Base-by-base conservation (phyloP, 345 rosid species). In the Bretschneidera sinensis region DNA sequence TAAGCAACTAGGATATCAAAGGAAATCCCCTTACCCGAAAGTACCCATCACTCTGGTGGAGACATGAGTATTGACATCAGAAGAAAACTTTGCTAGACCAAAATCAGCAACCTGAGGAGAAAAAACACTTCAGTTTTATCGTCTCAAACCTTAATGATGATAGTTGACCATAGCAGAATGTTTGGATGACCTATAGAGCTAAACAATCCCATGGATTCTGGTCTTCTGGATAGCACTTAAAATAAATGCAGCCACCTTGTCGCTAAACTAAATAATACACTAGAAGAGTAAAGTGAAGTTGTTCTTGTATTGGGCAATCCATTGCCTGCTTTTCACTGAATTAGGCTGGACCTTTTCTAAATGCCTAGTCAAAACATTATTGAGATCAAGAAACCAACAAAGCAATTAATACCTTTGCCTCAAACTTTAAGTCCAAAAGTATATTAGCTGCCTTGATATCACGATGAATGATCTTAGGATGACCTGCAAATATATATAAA, bases 1-100 rank as follows among this genome's bases (percentile, higher is more conserved):
- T 13, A 39, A 39, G 45, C 16, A 39, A 39, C 45, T 39, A 39
- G 15, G 10, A 39, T 9, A 39, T 9, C 16, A 39, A 39, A 39
- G 15, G 16, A 39, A 11, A 1, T 14, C 1, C 9, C 17, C 81
- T 73, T 68, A 87, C 95, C 95, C 95, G 63, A 88, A 88, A 66
- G 99, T 90, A 66, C 99, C 99, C 97, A 94, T 88, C 63, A 90
- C 97, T 5, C 99, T 75, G 14, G 96, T 94, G 21, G 99, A 94
- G 56, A 90, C 83, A 75, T 94, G 99, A 51, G 99, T 90, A 63
- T 88, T 77, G 65, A 71, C 69, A 68, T 90, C 99, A 60, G 91
- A 85, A 68, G 86, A 43, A 22, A 88, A 55, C 76, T 88, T 94
- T 14, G 95, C 99, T 5, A 94, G 86, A 57, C 99, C 99, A 69